Percentiles rank a stretch among this genome's conserved stretches.
phyloP scores from a whole-genome alignment of 2,329 filamentous ascomycete genomes.

The Talaromyces sp. region DNA sequence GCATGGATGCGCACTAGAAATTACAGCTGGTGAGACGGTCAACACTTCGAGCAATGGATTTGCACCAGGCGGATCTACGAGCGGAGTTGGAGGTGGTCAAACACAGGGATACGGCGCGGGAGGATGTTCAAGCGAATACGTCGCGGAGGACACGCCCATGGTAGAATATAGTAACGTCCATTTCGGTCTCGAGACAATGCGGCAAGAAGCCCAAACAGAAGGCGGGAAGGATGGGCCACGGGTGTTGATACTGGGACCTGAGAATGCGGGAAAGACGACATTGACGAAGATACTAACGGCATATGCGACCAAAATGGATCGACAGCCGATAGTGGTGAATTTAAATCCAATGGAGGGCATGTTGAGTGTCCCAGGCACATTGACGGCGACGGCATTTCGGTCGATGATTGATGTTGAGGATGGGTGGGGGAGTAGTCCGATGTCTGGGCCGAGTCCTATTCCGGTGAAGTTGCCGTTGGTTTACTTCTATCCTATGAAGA shows the following conservation, averaged over 20 bases:
- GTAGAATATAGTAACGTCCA: constrained; percentile 80
- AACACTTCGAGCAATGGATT: constrained; percentile 31
- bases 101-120: constrained; percentile 45
- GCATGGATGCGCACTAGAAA: constrained; percentile 82
- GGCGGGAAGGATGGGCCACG: constrained; percentile 63
- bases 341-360: constrained; percentile 77
- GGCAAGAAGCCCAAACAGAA: constrained; percentile 56
- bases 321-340: constrained; percentile 79
- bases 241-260: constrained; percentile 77
- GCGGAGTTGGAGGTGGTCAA: constrained; percentile 51
- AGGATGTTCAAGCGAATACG: constrained; percentile 65
- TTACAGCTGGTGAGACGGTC: constrained; percentile 59
- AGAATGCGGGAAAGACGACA: constrained; percentile 78
- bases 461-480: constrained; percentile 90
- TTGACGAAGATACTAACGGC: constrained; percentile 72
- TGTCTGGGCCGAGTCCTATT: constrained; percentile 80
- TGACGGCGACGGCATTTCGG: constrained; percentile 83
- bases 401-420: constrained; percentile 84
- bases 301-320: constrained; percentile 71
- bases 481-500: constrained; percentile 77
- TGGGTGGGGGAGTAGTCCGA: constrained; percentile 85
- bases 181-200: constrained; percentile 73
- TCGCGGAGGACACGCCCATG: constrained; percentile 76
- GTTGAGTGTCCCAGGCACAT: constrained; percentile 71
- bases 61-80: constrained; percentile 23